These are phyloP conservation scores for Clitoria ternatea DNA, from an alignment of 306 rosid genomes.

Conservation along the genomic window DNA sequence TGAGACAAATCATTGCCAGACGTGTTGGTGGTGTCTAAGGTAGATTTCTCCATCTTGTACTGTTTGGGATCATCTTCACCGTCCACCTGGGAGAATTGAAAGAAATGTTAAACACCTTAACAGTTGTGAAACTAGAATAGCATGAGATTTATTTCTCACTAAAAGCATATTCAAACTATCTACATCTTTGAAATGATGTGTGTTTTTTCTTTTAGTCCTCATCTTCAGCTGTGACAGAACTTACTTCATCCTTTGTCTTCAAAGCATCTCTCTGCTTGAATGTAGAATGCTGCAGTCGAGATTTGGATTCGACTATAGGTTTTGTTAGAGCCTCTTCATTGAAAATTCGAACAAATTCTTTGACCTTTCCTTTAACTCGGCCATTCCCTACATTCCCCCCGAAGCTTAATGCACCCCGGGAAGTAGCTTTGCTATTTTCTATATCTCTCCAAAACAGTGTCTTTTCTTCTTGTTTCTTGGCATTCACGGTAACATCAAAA, in stretches of 20 bases:
- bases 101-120: conserved; percentile 19
- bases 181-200: not conserved
- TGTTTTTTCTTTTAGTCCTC: conserved; percentile 26
- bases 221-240: conserved; percentile 20
- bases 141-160: not conserved
- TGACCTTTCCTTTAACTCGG: conserved; percentile 60
- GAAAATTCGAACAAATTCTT: conserved; percentile 79
- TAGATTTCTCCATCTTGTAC: conserved; percentile 31
- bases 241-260: conserved; percentile 33
- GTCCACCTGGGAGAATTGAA: conserved; percentile 43
- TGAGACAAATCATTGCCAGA: conserved; percentile 23
- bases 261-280: conserved; percentile 35
- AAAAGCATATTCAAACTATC: conserved; percentile 23
- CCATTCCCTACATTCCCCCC: conserved; percentile 45
- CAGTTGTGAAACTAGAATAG: conserved; percentile 6
- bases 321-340: conserved; percentile 54
- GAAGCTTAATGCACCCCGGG: conserved; percentile 36
- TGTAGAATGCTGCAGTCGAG: conserved; percentile 35
- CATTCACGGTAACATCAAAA: conserved; percentile 27
- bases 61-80: conserved; percentile 34
- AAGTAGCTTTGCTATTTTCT: conserved; percentile 35
- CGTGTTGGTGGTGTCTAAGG: conserved; percentile 26
- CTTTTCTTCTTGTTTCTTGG: conserved; percentile 39
- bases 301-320: conserved; percentile 32
- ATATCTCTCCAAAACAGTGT: conserved; percentile 26